These are phyloP conservation scores for Helicostylum pulchrum DNA, from an alignment of 192 early-diverging fungal genomes.

Conservation along the genomic window DNA sequence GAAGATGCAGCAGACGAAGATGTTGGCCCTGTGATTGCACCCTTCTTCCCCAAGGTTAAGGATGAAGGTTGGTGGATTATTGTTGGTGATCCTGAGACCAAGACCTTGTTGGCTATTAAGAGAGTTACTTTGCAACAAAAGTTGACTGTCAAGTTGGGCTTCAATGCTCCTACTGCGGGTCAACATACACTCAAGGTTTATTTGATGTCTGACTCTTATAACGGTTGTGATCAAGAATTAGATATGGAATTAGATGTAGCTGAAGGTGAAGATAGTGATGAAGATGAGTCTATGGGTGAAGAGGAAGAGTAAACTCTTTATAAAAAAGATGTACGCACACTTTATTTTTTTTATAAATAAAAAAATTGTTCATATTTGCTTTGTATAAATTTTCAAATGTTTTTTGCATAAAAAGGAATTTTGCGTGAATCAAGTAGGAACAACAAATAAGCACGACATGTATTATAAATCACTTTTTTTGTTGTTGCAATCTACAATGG, in stretches of 20 bases:
- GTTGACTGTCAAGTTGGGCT: conserved; percentile 66
- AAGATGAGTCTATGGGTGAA: conserved; percentile 48
- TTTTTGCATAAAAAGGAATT: no score
- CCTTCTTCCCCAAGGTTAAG: conserved; percentile 86
- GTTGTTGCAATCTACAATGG: no score
- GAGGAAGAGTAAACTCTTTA: conserved; percentile 5
- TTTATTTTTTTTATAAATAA: no score
- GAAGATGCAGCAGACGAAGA: conserved; percentile 40
- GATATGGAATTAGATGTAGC: conserved; percentile 63
- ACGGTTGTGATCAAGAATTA: conserved; percentile 96
- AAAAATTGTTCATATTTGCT: no score
- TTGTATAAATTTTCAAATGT: no score
- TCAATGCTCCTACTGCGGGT: conserved; percentile 67
- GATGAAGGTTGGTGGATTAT: conserved; percentile 99
- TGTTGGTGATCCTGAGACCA: conserved; percentile 73
- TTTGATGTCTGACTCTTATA: conserved; percentile 91
- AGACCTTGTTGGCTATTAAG: conserved; percentile 87
- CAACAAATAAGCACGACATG: no score
- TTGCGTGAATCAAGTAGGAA: no score
- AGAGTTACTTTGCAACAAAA: conserved; percentile 67
- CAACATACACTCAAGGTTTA: conserved; percentile 70
- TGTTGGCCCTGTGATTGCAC: conserved; percentile 84
- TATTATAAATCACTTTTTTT: no score
- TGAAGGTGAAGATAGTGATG: conserved; percentile 52
- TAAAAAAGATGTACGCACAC: background rate